Base-by-base conservation (phyloP, 2,329 filamentous ascomycete genomes). In the Pseudocercospora pini-densiflorae region DNA sequence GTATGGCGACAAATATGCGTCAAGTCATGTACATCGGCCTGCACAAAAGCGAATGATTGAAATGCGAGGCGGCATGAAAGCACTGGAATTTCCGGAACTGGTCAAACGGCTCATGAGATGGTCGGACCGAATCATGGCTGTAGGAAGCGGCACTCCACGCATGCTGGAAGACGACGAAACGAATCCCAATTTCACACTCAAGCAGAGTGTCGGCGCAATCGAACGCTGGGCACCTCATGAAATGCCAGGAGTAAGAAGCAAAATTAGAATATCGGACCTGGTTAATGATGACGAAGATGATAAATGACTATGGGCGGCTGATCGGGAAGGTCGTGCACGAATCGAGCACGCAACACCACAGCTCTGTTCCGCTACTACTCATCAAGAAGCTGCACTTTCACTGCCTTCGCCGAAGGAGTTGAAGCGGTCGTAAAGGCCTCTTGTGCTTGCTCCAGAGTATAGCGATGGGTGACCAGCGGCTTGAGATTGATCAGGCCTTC, bases 391-490 rank as follows among this genome's bases (percentile, higher is more conserved):
- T 76, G 74, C 33, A 77, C 75, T 70, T 80, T 79, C 45, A 80
- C 75, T 8, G 79, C 79, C 67, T 69, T 74, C 1, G 76, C 74
- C 31, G 71, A 64, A 14, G 79, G 77, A 21, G 74, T 77, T 47
- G 77, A 78, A 16, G 79, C 79, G 12, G 78, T 75, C 19, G 72
- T 71, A 68, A 80, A 80, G 5, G 79, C 79, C 45, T 77, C 71
- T 14, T 75, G 55, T n/a, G 76, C 78, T 24, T 80, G 73, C 62
- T 79, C 77, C 59, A 81, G 64, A 23, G 64, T 61, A 63, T 76
- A 81, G 23, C 77, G 75, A 70, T 81, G 78, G 10, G 79, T 80
- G 10, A 80, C 78, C 31, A 80, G 68, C 45, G 77, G 77, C 65
- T 80, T 79, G 62, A 80, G 58, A 61, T 80, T 73, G 55, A 81